Evolutionary conservation across 1,284 basidiomycete genomes (phyloP), one percentile per base, ranked within the genome.

Genomic region (Paramarasmius palmivorus): DNA sequence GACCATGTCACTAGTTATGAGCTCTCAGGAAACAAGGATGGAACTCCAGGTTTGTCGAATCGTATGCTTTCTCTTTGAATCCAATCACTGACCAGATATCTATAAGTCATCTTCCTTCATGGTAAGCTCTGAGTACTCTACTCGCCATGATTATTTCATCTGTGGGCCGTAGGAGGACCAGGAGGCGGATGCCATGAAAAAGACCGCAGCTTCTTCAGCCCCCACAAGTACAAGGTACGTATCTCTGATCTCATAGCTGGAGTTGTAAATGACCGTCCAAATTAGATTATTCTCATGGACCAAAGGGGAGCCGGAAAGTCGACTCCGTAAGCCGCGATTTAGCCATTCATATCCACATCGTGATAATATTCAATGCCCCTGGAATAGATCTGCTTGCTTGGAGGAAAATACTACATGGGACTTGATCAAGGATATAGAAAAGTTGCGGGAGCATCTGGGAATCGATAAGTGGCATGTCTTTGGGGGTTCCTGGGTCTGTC

Each of bases 331-430:
- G 82, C 73, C 36, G 40, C 36, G 20, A 25, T 32, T 15, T 8
- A 17, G 6, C 36, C 41, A 6, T 38, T 17, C 38, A 6, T 29
- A 20, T 49, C 15, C 19, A 14, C 22, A 20, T 15, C 25, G 25
- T 25, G 34, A 3, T 34, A n/a, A 46, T 32, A 46, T 50, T 26
- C 6, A 22, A 52, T 6, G 12, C 42, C n/a, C 39, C 34, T 44
- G 36, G 29, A 57, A 10, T 59, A 91, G 88, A 66, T 79, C 73
- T 42, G 92, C 93, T 9, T 89, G 76, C 35, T 71, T 91, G 1
- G 86, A 90, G 60, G 87, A 94, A 57, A 98, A 98, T 70, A 97
- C 93, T 2, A 98, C 95, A 1, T 96, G 93, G 93, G 89, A 95
- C 66, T 82, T 98, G 26, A 93, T 98, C 17, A 87, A 83, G 57